Conservation (phyloP, 2,329 filamentous ascomycete species). For the Penicillium polonicum region DNA sequence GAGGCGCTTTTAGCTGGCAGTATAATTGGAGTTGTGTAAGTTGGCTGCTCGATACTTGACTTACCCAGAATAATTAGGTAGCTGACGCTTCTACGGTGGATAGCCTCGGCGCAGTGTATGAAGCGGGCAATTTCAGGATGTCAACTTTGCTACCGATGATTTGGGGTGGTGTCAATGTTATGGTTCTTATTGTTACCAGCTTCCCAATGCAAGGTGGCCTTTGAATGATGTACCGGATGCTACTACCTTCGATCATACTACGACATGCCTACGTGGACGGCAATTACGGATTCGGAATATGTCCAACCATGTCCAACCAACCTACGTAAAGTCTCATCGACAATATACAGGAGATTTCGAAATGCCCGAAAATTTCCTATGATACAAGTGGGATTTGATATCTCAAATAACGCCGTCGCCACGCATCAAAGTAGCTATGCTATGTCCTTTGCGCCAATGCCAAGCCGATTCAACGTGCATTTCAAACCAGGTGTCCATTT, state of each 20-base stretch:
- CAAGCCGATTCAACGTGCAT: constrained; percentile 13
- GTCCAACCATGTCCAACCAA: background rate
- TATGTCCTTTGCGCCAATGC: constrained; percentile 23
- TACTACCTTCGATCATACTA: background rate
- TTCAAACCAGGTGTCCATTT: background rate
- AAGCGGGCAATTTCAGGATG: constrained; percentile 81
- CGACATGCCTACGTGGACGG: background rate
- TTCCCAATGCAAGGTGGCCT: constrained; percentile 91
- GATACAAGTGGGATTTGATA: constrained; percentile 17
- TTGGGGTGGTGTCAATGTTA: constrained; percentile 80
- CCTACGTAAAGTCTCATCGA: background rate
- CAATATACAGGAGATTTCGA: background rate
- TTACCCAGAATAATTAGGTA: background rate
- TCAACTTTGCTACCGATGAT: constrained; percentile 91
- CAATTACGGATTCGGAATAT: background rate
- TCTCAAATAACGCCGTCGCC: constrained; percentile 18
- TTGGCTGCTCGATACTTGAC: constrained; percentile 7
- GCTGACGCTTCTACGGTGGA: constrained; percentile 4
- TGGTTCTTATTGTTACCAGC: constrained; percentile 79
- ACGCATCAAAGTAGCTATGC: constrained; percentile 12
- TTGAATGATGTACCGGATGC: constrained; percentile 44
- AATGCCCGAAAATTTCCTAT: constrained; percentile 12
- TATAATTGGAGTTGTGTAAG: constrained; percentile 76
- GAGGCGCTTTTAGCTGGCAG: constrained; percentile 79
- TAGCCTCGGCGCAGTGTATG: constrained; percentile 77